phyloP scores from a whole-genome alignment of 331 rosid species.

The Saraca asoca region DNA sequence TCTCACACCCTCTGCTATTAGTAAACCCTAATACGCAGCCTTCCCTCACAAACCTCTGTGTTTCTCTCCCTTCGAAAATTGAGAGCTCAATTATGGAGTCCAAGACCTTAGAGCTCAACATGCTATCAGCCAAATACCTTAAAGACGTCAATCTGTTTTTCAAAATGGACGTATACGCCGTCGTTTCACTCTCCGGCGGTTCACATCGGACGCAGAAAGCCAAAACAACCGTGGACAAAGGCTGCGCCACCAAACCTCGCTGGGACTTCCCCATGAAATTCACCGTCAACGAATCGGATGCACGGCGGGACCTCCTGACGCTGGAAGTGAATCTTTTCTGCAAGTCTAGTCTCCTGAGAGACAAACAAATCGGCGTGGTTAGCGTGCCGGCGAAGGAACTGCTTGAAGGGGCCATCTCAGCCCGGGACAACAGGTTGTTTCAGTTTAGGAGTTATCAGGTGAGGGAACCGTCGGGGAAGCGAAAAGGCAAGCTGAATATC shows the following conservation, averaged over 20 bases:
- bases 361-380: constrained; percentile 49
- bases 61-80: too few relatives aligned
- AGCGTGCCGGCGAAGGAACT: constrained; percentile 52
- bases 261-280: constrained; percentile 50
- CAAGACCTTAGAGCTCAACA: constrained; percentile 43
- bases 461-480: constrained; percentile 44
- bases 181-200: constrained; percentile 45
- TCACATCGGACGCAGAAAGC: constrained; percentile 23
- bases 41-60: too few relatives aligned
- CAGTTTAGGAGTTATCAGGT: constrained; percentile 47
- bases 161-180: constrained; percentile 59
- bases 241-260: constrained; percentile 42
- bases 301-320: constrained; percentile 36
- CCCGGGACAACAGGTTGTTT: constrained; percentile 28
- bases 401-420: constrained; percentile 35
- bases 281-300: constrained; percentile 36
- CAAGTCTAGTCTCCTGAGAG: constrained; percentile 47
- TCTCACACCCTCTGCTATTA: too few relatives aligned
- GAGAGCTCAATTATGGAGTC: constrained; percentile 38
- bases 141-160: constrained; percentile 49
- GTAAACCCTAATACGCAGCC: too few relatives aligned
- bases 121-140: constrained; percentile 54
- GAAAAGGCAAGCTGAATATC: constrained; percentile 48
- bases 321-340: constrained; percentile 42
- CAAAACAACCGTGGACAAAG: constrained; percentile 38